Evolutionary conservation across 306 rosid species (phyloP), one percentile per base, ranked within the genome.

Genomic region (Begonia masoniana): DNA sequence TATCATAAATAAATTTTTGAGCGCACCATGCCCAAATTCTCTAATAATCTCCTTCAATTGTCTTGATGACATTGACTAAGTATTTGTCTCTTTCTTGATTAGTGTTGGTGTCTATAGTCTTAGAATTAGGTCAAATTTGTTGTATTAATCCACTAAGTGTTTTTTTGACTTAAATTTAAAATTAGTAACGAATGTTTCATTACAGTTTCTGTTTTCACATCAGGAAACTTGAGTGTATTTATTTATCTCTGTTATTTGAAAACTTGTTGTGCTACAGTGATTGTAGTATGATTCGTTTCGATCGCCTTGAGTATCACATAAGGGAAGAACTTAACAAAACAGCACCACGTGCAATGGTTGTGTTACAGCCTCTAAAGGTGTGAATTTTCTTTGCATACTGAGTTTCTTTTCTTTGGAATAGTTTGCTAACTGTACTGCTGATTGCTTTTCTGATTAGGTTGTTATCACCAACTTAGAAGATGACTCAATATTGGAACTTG

Each of bases 311-410:
- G 75, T 71, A 81, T 68, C 93, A 92, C 66, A 82, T 92, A 48
- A 83, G 99, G 69, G 96, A 92, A 76, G 99, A 92, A 57, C 78
- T 92, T 49, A 86, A 92, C 68, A 83, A 41, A 80, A 73, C 79
- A 41, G 85, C 84, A 51, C 63, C 88, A 49, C 93, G 99, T 4
- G 42, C 84, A 52, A 78, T 92, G 95, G 96, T 76, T 62, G 96
- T 86, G 59, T 72, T 92, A 26, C 56, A 92, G 62, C 99, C 96
- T 1, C 83, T 92, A 60, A 92, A 86, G 96, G 97, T 91, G 60
- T 54, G 31, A 15, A 57, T 59, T 69, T 55, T n/a, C 49, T 54
- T 39, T 59, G 67, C 54, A 26, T 47, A 10, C 67, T 65, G 36
- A 61, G 59, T 67, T 62, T 52, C 19, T 12, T 10, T 26, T 12